Percentiles rank a stretch among this genome's conserved stretches.
phyloP scores from a whole-genome alignment of 2,329 filamentous ascomycete genomes.

The Epichloe bromicola region DNA sequence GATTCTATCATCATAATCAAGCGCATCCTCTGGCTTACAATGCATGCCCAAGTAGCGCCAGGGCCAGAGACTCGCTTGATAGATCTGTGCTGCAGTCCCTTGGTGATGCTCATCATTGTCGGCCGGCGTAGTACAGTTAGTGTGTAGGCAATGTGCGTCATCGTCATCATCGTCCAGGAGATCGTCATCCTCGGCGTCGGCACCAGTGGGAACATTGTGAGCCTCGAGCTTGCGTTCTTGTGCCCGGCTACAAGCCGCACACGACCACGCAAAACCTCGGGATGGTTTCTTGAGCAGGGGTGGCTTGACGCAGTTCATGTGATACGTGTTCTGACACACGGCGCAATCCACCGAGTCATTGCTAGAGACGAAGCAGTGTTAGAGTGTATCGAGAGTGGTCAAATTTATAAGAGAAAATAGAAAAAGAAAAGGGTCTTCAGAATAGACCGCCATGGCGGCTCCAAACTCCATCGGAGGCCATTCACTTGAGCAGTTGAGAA shows the following conservation, averaged over 20 bases:
- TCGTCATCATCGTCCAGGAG: constrained; percentile 60
- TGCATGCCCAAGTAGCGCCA: constrained; percentile 94
- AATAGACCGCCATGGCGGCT: background rate
- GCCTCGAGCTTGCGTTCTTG: constrained; percentile 88
- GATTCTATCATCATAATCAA: constrained; percentile 95
- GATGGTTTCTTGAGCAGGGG: constrained; percentile 91
- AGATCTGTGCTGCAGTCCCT: constrained; percentile 73
- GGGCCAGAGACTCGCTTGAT: constrained; percentile 89
- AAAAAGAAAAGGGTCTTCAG: background rate
- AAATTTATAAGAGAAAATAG: too few species aligned
- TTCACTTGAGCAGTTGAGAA: background rate
- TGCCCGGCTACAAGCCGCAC: constrained; percentile 88
- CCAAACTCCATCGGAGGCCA: background rate
- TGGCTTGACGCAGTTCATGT: constrained; percentile 95
- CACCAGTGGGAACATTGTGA: constrained; percentile 65
- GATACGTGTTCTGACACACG: constrained; percentile 87
- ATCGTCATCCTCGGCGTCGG: constrained; percentile 58
- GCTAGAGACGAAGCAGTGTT: constrained; percentile 28
- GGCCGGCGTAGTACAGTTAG: constrained; percentile 51
- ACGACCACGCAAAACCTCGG: constrained; percentile 95
- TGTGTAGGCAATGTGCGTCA: constrained; percentile 39
- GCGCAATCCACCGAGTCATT: constrained; percentile 95
- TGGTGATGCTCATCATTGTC: constrained; percentile 44
- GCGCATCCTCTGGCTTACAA: constrained; percentile 84
- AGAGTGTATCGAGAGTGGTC: background rate